phyloP scores from a whole-genome alignment of 2,329 filamentous ascomycete species.

The Myriosclerotinia duriaeana region DNA sequence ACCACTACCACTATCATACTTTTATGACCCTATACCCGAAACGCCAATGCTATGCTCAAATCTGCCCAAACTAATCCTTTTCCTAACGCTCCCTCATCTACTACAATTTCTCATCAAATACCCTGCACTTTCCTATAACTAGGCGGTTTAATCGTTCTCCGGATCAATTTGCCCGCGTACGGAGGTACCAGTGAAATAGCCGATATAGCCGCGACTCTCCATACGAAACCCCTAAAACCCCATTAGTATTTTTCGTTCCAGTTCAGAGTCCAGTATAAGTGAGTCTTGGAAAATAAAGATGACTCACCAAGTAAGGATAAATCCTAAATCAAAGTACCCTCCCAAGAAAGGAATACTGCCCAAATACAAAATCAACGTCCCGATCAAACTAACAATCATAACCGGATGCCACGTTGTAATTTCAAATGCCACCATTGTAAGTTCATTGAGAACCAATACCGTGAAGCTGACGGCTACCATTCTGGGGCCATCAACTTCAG shows the following conservation, averaged over 20 bases:
- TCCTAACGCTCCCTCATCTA: too few species aligned
- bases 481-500: slow-evolving; percentile 67
- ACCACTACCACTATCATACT: too few species aligned
- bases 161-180: slow-evolving; percentile 81
- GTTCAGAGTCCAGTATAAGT: too few species aligned
- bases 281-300: slow-evolving; percentile 26
- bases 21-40: too few species aligned
- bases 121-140: slow-evolving; percentile 92
- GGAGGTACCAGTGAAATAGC: slow-evolving; percentile 82
- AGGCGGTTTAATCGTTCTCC: slow-evolving; percentile 82
- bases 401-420: slow-evolving; percentile 96
- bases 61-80: too few species aligned
- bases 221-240: slow-evolving; percentile 69
- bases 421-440: slow-evolving; percentile 95
- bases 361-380: slow-evolving; percentile 78
- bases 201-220: slow-evolving; percentile 79
- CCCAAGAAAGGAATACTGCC: slow-evolving; percentile 83
- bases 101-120: slow-evolving; percentile 40
- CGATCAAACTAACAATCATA: slow-evolving; percentile 83
- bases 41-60: too few species aligned
- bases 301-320: slow-evolving; percentile 66
- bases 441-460: slow-evolving; percentile 86
- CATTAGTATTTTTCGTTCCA: slow-evolving; percentile 1
- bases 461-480: slow-evolving; percentile 95
- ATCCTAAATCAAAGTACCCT: slow-evolving; percentile 84